Evolutionary conservation across 169 alveolate species (phyloP).

Genomic region (Cryptosporidium sp.): DNA sequence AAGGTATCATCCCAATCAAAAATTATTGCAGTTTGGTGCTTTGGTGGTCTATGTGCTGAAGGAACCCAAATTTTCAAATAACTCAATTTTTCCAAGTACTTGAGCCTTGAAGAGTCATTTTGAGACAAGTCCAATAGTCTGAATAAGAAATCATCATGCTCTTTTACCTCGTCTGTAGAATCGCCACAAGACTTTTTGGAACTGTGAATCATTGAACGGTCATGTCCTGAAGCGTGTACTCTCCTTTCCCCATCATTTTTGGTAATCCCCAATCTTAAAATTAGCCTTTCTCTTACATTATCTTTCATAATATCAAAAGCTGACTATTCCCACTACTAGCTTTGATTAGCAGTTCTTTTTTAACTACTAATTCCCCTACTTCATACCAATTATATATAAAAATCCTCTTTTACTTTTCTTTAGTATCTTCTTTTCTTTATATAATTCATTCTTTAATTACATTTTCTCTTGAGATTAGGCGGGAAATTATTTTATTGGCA

Average conservation of each 20-base stretch:
- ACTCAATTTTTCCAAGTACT: constrained; percentile 57
- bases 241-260: constrained; percentile 4
- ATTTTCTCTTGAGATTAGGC: constrained; percentile 9
- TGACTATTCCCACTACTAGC: not conserved
- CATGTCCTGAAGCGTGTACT: not conserved
- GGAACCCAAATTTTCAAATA: constrained; percentile 80
- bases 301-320: constrained; percentile 23
- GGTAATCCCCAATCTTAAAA: constrained; percentile 48
- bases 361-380: not conserved
- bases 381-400: not conserved
- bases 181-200: not conserved
- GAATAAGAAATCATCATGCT: constrained; percentile 17
- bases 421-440: not conserved
- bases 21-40: constrained; percentile 84
- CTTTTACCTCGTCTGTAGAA: not conserved
- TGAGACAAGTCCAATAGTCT: constrained; percentile 25
- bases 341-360: not conserved
- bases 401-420: not conserved
- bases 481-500: constrained; percentile 31
- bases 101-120: constrained; percentile 55
- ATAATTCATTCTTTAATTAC: not conserved
- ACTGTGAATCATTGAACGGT: not conserved
- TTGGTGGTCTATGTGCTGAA: constrained; percentile 75
- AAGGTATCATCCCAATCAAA: constrained; percentile 97
- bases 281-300: constrained; percentile 39